Evolutionary conservation across 768 basidiomycete genomes (phyloP).

Genomic region (Kwoniella dendrophila): DNA sequence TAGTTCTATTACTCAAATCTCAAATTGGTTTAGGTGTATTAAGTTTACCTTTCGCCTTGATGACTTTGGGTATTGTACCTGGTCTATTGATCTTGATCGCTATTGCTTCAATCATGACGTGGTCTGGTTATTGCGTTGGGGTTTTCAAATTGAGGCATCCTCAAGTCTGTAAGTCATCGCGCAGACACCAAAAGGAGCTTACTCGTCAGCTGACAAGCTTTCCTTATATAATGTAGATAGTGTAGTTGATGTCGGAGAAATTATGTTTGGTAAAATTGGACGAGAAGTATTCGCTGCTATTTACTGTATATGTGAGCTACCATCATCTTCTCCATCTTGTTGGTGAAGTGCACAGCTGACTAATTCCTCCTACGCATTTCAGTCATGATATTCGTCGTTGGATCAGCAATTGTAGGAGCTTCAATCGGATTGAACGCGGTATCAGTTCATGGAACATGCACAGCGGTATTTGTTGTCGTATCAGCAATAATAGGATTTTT

Average conservation of each 20-base stretch:
- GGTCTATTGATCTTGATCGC: constrained; percentile 3
- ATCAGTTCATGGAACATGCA: constrained; percentile 54
- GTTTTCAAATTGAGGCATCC: constrained; percentile 30
- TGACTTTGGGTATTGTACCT: constrained; percentile 12
- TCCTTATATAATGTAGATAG: constrained; percentile 3
- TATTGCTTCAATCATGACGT: constrained; percentile 14
- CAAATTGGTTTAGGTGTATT: constrained; percentile 10
- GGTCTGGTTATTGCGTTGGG: constrained; percentile 16
- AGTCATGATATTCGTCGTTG: constrained; percentile 41
- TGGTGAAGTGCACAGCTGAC: neutral
- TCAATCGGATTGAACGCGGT: constrained; percentile 56
- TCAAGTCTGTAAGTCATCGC: constrained; percentile 23
- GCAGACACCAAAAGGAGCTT: neutral
- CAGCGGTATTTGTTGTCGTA: constrained; percentile 54
- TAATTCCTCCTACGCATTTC: neutral
- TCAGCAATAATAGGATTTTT: constrained; percentile 41
- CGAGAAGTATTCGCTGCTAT: constrained; percentile 27
- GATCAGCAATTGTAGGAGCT: constrained; percentile 26
- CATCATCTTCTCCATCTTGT: neutral
- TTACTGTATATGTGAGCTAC: constrained; percentile 28
- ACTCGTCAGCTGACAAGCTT: neutral
- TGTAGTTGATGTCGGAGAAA: constrained; percentile 11
- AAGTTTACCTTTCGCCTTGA: constrained; percentile 6
- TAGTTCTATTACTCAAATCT: constrained; percentile 1
- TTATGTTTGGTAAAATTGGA: constrained; percentile 24